phyloP scores from a whole-genome alignment of 176 grass and related monocot species.

The Poa pratensis region DNA sequence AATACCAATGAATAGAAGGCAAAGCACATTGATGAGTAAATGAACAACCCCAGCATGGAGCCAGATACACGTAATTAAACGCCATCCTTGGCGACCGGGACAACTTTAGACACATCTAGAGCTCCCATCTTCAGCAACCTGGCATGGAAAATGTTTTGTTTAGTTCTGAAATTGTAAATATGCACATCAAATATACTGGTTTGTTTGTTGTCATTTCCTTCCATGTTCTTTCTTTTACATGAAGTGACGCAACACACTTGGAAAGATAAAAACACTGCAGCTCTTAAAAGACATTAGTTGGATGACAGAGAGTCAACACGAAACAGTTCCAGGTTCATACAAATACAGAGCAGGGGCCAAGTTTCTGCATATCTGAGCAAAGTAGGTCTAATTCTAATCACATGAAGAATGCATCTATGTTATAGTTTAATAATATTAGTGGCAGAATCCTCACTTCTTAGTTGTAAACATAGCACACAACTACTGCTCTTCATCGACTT shows the following conservation, averaged over 20 bases:
- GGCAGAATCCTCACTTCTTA: neutral
- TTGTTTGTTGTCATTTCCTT: neutral
- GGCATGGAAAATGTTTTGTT: slow-evolving; percentile 1
- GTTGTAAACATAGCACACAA: neutral
- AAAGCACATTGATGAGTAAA: slow-evolving; percentile 81
- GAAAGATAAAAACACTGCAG: neutral
- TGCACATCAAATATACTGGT: neutral
- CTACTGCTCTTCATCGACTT: slow-evolving; percentile 8
- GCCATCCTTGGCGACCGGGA: slow-evolving; percentile 70
- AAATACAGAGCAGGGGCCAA: neutral
- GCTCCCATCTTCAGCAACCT: slow-evolving; percentile 89
- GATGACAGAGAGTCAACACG: neutral
- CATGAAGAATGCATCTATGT: neutral
- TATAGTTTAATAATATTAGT: neutral
- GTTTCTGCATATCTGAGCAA: neutral
- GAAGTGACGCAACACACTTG: neutral
- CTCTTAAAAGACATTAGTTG: neutral
- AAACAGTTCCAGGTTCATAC: neutral
- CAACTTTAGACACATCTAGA: slow-evolving; percentile 67
- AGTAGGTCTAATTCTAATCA: neutral
- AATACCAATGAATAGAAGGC: slow-evolving; percentile 75
- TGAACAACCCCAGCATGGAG: slow-evolving; percentile 84
- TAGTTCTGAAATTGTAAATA: neutral
- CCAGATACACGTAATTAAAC: slow-evolving; percentile 78
- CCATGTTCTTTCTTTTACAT: slow-evolving; percentile 1